Evolutionary conservation across 2,329 filamentous ascomycete genomes (phyloP), one percentile per base, ranked within the genome.

Genomic region (Colletotrichum chlorophyti): DNA sequence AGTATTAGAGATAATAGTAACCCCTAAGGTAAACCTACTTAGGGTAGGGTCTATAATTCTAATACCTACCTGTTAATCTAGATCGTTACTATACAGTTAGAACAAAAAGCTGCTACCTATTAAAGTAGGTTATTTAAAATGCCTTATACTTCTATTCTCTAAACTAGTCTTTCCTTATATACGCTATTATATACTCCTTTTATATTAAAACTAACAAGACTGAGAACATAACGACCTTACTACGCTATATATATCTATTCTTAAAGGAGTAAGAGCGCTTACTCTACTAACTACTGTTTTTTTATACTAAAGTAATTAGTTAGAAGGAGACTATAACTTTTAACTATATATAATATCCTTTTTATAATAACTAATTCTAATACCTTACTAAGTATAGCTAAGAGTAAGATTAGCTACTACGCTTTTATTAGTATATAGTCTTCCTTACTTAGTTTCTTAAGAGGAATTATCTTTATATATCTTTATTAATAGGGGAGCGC

Each of bases 341-440:
- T 9, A 23, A 37, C 49, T 35, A 17, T 10, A 29, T 35, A 17
- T 1, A 19, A 45, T 14, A 52, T 52, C 49, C 40, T 45, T 11
- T 45, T 19, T 6, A 31, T 21, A 2, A 37, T 15, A 6, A 52
- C 49, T 7, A 31, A 35, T 23, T 52, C 38, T 6, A 52, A 38
- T 3, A 52, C 29, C 57, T 71, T 72, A 5, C 66, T 65, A 0
- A 70, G 53, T 11, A 63, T 69, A 10, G 64, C 46, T 1, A 70
- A 58, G 0, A 70, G 64, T 11, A 64, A 69, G 58, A 69, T 71
- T 17, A 58, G 65, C 38, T 66, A 50, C 62, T 57, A 69, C 10
- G 54, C 63, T 41, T 70, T 69, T 21, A 65, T 63, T 2, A 63
- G 41, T 23, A 53, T 64, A 37, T 70, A 69, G 58, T 70, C 64